Conservation (phyloP, 371 early-diverging fungal genomes). For the Dinochytrium kinnereticum region DNA sequence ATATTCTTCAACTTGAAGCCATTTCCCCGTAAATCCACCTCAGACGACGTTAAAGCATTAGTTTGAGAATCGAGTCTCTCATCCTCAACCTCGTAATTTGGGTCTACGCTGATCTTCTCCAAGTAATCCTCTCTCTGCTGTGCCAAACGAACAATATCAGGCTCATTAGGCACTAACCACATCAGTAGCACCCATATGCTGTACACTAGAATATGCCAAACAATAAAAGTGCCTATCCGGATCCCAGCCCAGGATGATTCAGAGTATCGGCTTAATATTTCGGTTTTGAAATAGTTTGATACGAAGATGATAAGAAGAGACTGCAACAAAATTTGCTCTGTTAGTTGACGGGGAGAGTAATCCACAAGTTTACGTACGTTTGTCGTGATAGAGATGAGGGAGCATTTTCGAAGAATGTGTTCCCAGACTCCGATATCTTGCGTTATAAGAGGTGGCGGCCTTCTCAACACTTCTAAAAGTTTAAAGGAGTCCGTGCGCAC, state of each 20-base stretch:
- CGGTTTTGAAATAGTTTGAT: constrained; percentile 2
- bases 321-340: neutral
- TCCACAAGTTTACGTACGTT: constrained; percentile 7
- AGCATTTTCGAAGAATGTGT: neutral
- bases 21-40: constrained; percentile 3
- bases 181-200: neutral
- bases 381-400: constrained; percentile 17
- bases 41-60: neutral
- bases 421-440: constrained; percentile 51
- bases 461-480: constrained; percentile 18
- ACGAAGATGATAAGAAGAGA: constrained; percentile 14
- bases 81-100: constrained; percentile 16
- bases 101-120: constrained; percentile 20
- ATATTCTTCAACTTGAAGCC: neutral
- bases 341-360: neutral
- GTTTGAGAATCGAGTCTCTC: constrained; percentile 10
- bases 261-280: neutral
- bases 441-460: constrained; percentile 49
- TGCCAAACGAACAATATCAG: constrained; percentile 19
- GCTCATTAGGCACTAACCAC: constrained; percentile 23
- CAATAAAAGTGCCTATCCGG: neutral
- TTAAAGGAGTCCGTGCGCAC: constrained; percentile 37
- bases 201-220: constrained; percentile 20
- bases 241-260: neutral
- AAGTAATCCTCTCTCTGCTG: constrained; percentile 10